Evolutionary conservation across 305 asterid species (phyloP).

Genomic region (Ruellia speciosa): DNA sequence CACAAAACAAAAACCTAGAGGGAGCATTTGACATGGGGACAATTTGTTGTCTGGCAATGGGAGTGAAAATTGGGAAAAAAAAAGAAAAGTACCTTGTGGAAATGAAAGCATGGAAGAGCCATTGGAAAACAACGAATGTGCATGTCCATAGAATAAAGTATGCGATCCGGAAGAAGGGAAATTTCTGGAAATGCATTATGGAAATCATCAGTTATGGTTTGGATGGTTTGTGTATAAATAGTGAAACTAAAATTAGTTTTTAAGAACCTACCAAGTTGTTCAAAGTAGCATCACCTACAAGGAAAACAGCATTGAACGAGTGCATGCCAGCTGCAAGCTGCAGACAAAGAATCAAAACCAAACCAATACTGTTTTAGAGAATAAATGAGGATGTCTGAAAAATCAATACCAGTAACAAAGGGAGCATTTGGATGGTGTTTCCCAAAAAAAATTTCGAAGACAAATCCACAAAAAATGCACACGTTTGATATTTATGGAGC

Average conservation of each 20-base stretch:
- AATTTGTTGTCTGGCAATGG: background rate
- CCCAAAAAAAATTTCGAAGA: no score
- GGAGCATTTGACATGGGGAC: background rate
- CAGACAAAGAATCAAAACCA: conserved; percentile 10
- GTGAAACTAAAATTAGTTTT: background rate
- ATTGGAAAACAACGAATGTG: conserved; percentile 67
- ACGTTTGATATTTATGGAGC: no score
- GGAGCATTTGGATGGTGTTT: no score
- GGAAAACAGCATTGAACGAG: conserved; percentile 65
- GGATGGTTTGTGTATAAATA: background rate
- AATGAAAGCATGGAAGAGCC: conserved; percentile 68
- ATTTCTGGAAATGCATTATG: conserved; percentile 38
- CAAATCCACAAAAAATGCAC: no score
- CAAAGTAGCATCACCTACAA: conserved; percentile 55
- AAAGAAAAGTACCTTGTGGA: conserved; percentile 35
- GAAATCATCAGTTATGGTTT: conserved; percentile 12
- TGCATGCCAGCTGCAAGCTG: conserved; percentile 71
- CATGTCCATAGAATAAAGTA: conserved; percentile 70
- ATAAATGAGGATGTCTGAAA: no score
- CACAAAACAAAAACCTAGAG: conserved; percentile 1
- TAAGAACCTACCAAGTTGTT: conserved; percentile 48
- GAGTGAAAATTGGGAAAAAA: background rate
- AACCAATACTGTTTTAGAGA: background rate
- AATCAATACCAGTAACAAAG: no score
- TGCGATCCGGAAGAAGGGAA: conserved; percentile 77